These are phyloP conservation scores for Plenodomus biglobosus DNA, from an alignment of 2,329 filamentous ascomycete species.

Conservation along the genomic window DNA sequence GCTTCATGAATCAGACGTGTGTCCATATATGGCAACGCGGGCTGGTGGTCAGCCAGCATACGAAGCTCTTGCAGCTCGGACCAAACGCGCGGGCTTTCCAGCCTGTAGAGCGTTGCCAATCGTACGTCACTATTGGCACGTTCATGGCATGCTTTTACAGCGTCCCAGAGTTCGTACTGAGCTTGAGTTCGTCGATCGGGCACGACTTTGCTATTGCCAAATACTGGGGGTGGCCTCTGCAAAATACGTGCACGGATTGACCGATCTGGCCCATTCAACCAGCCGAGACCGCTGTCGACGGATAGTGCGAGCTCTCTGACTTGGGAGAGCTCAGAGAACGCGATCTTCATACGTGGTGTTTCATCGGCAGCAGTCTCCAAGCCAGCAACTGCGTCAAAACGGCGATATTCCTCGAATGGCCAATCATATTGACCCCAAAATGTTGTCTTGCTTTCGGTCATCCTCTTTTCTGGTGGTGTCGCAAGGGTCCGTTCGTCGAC, in stretches of 20 bases:
- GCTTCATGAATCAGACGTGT: slow-evolving; percentile 33
- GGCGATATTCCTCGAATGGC: slow-evolving; percentile 61
- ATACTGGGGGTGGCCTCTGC: slow-evolving; percentile 49
- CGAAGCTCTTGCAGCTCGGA: slow-evolving; percentile 15
- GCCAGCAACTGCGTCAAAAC: slow-evolving; percentile 60
- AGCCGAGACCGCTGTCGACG: slow-evolving; percentile 68
- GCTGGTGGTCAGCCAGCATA: slow-evolving; percentile 19
- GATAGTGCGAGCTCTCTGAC: slow-evolving; percentile 67
- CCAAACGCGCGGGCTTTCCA: slow-evolving; percentile 21
- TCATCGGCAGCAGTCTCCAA: slow-evolving; percentile 67
- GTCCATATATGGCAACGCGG: slow-evolving; percentile 35
- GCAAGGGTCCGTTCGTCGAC: slow-evolving; percentile 58
- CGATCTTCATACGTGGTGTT: slow-evolving; percentile 61
- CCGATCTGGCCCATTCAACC: slow-evolving; percentile 63
- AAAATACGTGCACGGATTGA: slow-evolving; percentile 53
- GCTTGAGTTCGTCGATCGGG: slow-evolving; percentile 44
- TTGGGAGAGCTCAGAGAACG: slow-evolving; percentile 58
- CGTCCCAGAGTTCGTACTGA: slow-evolving; percentile 41
- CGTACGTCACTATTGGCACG: slow-evolving; percentile 25
- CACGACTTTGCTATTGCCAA: slow-evolving; percentile 46
- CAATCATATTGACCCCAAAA: slow-evolving; percentile 69
- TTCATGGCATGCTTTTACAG: slow-evolving; percentile 28
- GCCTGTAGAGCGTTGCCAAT: slow-evolving; percentile 32
- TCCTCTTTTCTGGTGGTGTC: slow-evolving; percentile 58
- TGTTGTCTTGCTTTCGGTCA: slow-evolving; percentile 56